These are phyloP conservation scores for Microbotryum saponariae DNA, from an alignment of 1,284 basidiomycete species.

Conservation along the genomic window DNA sequence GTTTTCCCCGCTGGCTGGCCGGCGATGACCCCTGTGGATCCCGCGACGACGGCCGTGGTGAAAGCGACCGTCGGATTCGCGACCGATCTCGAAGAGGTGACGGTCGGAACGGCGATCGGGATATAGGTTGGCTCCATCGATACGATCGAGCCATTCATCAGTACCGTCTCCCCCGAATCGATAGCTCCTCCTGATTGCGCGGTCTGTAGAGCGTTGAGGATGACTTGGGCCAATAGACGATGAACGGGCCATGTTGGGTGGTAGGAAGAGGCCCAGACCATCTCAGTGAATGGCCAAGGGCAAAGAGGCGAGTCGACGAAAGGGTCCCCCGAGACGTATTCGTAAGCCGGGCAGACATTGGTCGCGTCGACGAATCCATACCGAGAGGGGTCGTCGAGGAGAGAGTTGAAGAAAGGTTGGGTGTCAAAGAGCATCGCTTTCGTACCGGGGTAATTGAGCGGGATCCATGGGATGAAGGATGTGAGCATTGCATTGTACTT, in stretches of 20 bases:
- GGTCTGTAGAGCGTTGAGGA: too few species aligned
- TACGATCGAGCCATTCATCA: too few species aligned
- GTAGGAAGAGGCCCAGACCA: constrained; percentile 14
- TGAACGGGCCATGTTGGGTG: constrained; percentile 19
- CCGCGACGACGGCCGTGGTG: too few species aligned
- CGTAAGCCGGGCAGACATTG: constrained; percentile 4
- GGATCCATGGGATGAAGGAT: neutral
- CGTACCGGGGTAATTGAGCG: neutral
- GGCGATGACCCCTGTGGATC: too few species aligned
- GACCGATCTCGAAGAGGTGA: too few species aligned
- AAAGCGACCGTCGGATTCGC: too few species aligned
- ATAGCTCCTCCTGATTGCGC: too few species aligned
- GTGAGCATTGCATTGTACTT: constrained; percentile 8
- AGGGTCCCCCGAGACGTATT: neutral
- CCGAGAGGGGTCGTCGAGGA: constrained; percentile 4
- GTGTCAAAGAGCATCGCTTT: constrained; percentile 12
- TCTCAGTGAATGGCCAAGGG: constrained; percentile 3
- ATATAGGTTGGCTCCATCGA: too few species aligned
- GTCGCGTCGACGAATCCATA: constrained; percentile 16
- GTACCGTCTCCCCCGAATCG: too few species aligned
- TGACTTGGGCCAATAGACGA: constrained; percentile 3
- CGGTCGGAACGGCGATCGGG: too few species aligned
- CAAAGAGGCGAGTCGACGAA: neutral
- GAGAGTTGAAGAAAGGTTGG: constrained; percentile 6
- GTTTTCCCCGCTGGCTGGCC: too few species aligned